These are phyloP conservation scores for Neonectria ditissima DNA, from an alignment of 2,329 filamentous ascomycete genomes.

Conservation along the genomic window DNA sequence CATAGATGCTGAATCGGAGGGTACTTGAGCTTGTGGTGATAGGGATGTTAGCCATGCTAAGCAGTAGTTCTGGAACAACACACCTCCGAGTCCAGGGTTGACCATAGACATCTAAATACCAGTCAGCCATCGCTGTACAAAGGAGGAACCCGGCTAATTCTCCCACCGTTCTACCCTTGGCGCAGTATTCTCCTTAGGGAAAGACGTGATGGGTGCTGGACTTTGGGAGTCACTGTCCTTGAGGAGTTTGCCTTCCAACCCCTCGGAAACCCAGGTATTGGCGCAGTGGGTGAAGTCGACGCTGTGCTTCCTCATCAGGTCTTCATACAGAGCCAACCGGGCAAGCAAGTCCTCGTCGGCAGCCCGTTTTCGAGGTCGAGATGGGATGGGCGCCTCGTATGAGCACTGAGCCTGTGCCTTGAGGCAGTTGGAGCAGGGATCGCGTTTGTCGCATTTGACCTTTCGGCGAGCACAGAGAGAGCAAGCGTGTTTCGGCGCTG, in stretches of 20 bases:
- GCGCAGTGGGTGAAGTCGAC: conserved; percentile 38
- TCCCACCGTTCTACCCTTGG: conserved; percentile 21
- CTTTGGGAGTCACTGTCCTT: conserved; percentile 1
- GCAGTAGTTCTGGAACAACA: background rate
- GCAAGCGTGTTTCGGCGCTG: conserved; percentile 35
- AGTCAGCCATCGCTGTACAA: background rate
- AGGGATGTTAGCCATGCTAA: background rate
- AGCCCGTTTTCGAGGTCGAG: conserved; percentile 43
- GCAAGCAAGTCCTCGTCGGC: conserved; percentile 44
- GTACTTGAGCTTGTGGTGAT: conserved; percentile 35
- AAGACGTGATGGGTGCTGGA: background rate
- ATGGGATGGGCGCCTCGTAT: conserved; percentile 36
- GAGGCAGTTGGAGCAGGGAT: conserved; percentile 58
- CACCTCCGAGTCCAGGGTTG: conserved; percentile 35
- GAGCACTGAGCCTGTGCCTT: conserved; percentile 49
- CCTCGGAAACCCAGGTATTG: conserved; percentile 44
- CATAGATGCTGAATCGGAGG: conserved; percentile 36
- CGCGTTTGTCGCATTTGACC: conserved; percentile 54
- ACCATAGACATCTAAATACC: conserved; percentile 36
- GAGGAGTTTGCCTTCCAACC: background rate
- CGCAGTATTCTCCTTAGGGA: background rate
- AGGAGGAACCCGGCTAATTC: rapidly evolving
- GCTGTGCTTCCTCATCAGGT: conserved; percentile 43
- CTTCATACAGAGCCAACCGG: conserved; percentile 44
- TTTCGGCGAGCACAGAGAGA: conserved; percentile 38